phyloP scores from a whole-genome alignment of 495 filamentous ascomycete genomes.

The Rostrohypoxylon terebratum region DNA sequence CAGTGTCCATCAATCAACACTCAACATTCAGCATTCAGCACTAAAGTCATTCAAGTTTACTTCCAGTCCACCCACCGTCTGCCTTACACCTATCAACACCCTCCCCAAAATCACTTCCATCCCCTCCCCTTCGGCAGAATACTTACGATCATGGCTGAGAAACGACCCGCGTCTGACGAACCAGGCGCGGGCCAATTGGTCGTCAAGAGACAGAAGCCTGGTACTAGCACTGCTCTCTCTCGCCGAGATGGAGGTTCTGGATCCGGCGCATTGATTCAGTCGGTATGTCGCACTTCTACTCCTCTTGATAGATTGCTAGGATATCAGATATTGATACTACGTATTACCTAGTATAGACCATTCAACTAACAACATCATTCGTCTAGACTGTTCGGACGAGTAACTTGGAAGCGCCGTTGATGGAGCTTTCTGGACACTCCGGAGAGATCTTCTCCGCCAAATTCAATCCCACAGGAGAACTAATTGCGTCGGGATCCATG shows the following conservation, averaged over 20 bases:
- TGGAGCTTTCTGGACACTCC: constrained; percentile 86
- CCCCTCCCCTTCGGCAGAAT: background rate
- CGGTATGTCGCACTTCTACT: constrained; percentile 68
- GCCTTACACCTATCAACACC: background rate
- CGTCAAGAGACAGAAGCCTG: constrained; percentile 89
- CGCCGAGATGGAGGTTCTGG: constrained; percentile 74
- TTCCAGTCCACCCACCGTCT: too few species aligned
- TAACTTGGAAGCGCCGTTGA: constrained; percentile 88
- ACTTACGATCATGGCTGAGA: constrained; percentile 77
- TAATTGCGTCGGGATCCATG: constrained; percentile 95
- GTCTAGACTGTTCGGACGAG: constrained; percentile 83
- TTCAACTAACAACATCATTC: constrained; percentile 22
- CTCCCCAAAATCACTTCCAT: background rate
- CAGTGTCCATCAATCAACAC: background rate
- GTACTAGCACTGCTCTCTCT: constrained; percentile 69
- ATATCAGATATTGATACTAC: background rate
- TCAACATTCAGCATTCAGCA: background rate
- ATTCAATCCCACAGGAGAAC: constrained; percentile 87
- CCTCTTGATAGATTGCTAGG: background rate
- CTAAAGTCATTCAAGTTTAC: too few species aligned
- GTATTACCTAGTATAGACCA: background rate
- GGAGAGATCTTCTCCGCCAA: constrained; percentile 91
- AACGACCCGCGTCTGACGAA: constrained; percentile 83
- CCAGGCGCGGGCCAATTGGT: constrained; percentile 84
- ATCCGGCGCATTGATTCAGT: constrained; percentile 80